Base-by-base conservation (phyloP, 1,284 basidiomycete species). In the Rugosomyces carneus region DNA sequence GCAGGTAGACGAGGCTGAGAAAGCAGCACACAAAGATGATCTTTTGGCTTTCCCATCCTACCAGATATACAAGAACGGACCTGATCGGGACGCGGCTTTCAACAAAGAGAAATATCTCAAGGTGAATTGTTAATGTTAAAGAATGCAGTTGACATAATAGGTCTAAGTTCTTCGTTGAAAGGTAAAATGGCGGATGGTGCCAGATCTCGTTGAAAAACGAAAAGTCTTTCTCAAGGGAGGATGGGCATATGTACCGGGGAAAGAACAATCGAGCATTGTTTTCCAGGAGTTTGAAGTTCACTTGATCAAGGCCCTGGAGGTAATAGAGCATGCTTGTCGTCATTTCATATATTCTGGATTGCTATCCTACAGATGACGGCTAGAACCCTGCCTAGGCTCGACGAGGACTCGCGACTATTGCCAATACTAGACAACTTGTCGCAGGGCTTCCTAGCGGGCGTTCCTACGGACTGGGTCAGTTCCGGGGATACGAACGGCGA, bases 361-460 rank as follows among this genome's bases (percentile, higher is more conserved):
- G 34, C 35, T 26, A 20, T 20, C 2, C 18, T 11, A 27, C 43
- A 58, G 57, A 62, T 81, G 54, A 98, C 95, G 8, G 85, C 94
- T 8, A 89, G 87, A 61, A 82, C 84, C 19, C 75, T 99, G 3
- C 94, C 94, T 0, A 80, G 92, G n/a, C 72, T 99, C 43, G 95
- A 99, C 57, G 95, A 98, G 65, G 96, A 99, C 61, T 89, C 87
- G 31, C 87, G 96, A 27, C 71, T 99, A 3, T 67, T 93, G 13
- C 95, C 95, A 16, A 83, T 99, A 40, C 80, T 99, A 3, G 80
- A 89, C 53, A 94, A 98, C 62, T 77, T 99, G 11, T 95, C 93
- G 6, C 84, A 93, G 65, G 93, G 93, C 45, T 98, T 98, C 78
- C 71, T 94, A 27, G 87, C 91, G 1, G 96, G 96, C 27, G 81